A percentile compares a stretch with the other conserved stretches of the same genome.
Conservation (phyloP, 2,329 filamentous ascomycete genomes). For the Neonectria coccinea region DNA sequence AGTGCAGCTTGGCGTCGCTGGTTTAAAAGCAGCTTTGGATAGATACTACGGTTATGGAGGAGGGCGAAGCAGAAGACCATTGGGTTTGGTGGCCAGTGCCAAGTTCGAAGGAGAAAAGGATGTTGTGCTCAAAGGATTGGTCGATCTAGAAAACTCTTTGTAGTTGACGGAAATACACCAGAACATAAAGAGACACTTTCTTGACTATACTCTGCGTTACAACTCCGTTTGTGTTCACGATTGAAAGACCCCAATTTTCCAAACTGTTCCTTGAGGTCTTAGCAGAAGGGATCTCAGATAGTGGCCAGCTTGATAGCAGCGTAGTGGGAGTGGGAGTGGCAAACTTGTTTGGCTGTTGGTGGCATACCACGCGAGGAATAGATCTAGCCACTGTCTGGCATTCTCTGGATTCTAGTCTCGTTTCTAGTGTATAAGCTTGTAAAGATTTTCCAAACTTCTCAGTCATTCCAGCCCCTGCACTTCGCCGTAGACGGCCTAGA, state of each 20-base stretch:
- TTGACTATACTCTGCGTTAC: not conserved
- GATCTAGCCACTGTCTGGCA: no score
- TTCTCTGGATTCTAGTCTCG: no score
- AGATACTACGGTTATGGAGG: conserved; percentile 15
- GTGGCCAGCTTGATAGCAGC: conserved; percentile 6
- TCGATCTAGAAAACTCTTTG: conserved; percentile 29
- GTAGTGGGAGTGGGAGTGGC: not conserved
- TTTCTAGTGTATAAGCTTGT: no score
- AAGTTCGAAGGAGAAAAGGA: conserved; percentile 30
- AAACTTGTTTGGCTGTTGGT: conserved; percentile 15
- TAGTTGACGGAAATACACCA: not conserved
- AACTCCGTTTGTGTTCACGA: conserved; percentile 4
- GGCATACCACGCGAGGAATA: conserved; percentile 3
- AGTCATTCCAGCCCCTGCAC: no score
- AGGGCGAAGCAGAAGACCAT: conserved; percentile 26
- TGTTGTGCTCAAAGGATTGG: conserved; percentile 17
- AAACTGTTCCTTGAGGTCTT: not conserved
- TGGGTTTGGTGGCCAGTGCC: conserved; percentile 23
- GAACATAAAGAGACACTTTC: not conserved
- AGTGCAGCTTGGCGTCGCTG: conserved; percentile 20
- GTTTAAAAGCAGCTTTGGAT: conserved; percentile 17
- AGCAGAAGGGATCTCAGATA: not conserved
- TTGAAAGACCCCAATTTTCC: conserved; percentile 8
- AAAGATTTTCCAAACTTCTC: no score
- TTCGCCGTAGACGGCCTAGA: no score